phyloP scores from a whole-genome alignment of 192 early-diverging fungal species.

The Coemansia sp. region DNA sequence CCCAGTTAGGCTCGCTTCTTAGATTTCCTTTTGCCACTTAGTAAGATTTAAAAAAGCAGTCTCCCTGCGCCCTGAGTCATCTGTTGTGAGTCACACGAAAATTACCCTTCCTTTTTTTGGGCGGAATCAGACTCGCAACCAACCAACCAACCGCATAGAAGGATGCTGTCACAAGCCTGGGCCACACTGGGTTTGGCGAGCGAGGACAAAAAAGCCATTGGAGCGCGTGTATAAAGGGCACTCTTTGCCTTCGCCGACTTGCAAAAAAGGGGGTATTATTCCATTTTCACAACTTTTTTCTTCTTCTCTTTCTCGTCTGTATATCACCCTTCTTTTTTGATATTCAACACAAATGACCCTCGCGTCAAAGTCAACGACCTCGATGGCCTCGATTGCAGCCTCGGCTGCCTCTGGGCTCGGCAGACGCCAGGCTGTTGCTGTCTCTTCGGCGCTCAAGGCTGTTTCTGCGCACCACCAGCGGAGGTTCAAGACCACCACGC shows the following conservation, averaged over 20 bases:
- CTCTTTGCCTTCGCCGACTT: not conserved
- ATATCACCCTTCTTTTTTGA: not conserved
- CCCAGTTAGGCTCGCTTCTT: slow-evolving; percentile 70
- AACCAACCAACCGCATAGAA: too few species aligned
- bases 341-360: slow-evolving; percentile 27
- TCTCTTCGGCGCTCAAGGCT: slow-evolving; percentile 25
- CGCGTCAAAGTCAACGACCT: slow-evolving; percentile 23
- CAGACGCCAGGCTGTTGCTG: slow-evolving; percentile 10
- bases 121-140: too few species aligned
- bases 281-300: slow-evolving; percentile 1
- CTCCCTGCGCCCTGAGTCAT: slow-evolving; percentile 10
- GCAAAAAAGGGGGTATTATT: too few species aligned
- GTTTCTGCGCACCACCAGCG: slow-evolving; percentile 21
- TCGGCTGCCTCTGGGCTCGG: slow-evolving; percentile 20
- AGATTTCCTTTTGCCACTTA: not conserved
- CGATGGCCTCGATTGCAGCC: slow-evolving; percentile 32
- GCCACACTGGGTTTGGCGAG: too few species aligned
- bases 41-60: not conserved
- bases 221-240: not conserved
- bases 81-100: slow-evolving; percentile 9
- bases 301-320: not conserved
- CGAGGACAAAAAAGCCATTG: too few species aligned
- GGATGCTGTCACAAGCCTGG: too few species aligned
- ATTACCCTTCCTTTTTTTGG: not conserved
- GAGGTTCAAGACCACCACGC: slow-evolving; percentile 47